These are phyloP conservation scores for Lathyrus sativus DNA, from an alignment of 306 rosid genomes.

Conservation along the genomic window DNA sequence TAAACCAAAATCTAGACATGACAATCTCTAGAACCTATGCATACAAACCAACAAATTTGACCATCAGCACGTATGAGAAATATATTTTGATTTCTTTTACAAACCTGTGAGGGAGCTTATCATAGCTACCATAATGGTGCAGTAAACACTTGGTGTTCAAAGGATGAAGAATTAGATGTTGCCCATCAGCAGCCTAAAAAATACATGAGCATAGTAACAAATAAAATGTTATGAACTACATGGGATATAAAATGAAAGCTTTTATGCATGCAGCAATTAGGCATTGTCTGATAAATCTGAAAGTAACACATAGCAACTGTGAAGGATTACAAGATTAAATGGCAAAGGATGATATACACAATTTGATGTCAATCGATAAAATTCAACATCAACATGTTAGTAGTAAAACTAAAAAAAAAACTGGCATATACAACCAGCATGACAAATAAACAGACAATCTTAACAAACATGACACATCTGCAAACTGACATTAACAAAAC, in stretches of 20 bases:
- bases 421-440: not conserved
- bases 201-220: slow-evolving; percentile 41
- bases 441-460: not conserved
- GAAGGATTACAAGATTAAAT: not conserved
- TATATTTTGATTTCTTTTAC: slow-evolving; percentile 20
- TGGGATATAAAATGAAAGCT: not conserved
- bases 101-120: slow-evolving; percentile 85
- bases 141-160: slow-evolving; percentile 87
- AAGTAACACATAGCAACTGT: slow-evolving; percentile 20
- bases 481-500: not conserved
- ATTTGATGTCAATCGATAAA: slow-evolving; percentile 1
- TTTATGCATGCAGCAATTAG: slow-evolving; percentile 4
- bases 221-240: slow-evolving; percentile 22
- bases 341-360: not conserved
- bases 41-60: slow-evolving; percentile 10
- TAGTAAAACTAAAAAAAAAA: not conserved
- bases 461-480: not conserved
- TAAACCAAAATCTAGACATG: slow-evolving; percentile 29
- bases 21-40: slow-evolving; percentile 20
- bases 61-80: slow-evolving; percentile 21
- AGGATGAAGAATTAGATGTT: slow-evolving; percentile 93
- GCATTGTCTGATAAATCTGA: slow-evolving; percentile 30
- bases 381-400: not conserved
- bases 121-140: slow-evolving; percentile 76
- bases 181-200: slow-evolving; percentile 94